Percentiles rank a stretch among this genome's conserved stretches.
Evolutionary conservation across 1,284 basidiomycete genomes (phyloP).

Genomic region (Ganoderma lucidum): DNA sequence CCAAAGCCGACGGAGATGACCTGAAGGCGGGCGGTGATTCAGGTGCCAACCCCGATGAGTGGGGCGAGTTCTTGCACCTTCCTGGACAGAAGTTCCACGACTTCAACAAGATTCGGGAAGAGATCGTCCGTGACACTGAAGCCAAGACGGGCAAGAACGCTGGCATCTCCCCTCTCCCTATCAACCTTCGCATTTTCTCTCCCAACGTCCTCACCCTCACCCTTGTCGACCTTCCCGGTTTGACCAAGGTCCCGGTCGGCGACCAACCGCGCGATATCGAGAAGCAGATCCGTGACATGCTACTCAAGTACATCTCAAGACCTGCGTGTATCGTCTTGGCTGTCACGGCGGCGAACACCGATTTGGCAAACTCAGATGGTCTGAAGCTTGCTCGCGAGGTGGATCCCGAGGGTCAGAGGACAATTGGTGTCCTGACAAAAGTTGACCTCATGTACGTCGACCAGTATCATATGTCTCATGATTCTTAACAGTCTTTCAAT

Average conservation of each 20-base stretch:
- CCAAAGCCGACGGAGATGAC: constrained; percentile 27
- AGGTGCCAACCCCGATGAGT: constrained; percentile 89
- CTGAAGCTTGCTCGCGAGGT: constrained; percentile 96
- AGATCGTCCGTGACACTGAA: constrained; percentile 97
- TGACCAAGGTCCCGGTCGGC: constrained; percentile 97
- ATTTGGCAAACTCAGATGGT: constrained; percentile 98
- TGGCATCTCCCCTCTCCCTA: constrained; percentile 94
- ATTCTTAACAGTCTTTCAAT: constrained; percentile 52
- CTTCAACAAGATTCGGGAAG: constrained; percentile 95
- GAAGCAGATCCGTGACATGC: constrained; percentile 97
- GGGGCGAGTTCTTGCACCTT: constrained; percentile 98
- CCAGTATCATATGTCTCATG: constrained; percentile 80
- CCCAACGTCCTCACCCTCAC: constrained; percentile 97
- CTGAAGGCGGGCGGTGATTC: constrained; percentile 54
- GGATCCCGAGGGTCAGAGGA: constrained; percentile 94
- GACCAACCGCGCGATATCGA: constrained; percentile 99
- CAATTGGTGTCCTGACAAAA: constrained; percentile 98
- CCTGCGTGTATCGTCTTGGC: constrained; percentile 92
- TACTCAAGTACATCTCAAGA: constrained; percentile 95
- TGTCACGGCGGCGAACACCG: constrained; percentile 95
- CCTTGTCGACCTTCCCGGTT: constrained; percentile 95
- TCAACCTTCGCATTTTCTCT: constrained; percentile 97
- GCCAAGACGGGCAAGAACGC: constrained; percentile 98
- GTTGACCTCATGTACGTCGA: constrained; percentile 92
- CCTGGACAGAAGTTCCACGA: constrained; percentile 98